These are phyloP conservation scores for Fraxinus americana DNA, from an alignment of 257 asterid species.

Conservation along the genomic window DNA sequence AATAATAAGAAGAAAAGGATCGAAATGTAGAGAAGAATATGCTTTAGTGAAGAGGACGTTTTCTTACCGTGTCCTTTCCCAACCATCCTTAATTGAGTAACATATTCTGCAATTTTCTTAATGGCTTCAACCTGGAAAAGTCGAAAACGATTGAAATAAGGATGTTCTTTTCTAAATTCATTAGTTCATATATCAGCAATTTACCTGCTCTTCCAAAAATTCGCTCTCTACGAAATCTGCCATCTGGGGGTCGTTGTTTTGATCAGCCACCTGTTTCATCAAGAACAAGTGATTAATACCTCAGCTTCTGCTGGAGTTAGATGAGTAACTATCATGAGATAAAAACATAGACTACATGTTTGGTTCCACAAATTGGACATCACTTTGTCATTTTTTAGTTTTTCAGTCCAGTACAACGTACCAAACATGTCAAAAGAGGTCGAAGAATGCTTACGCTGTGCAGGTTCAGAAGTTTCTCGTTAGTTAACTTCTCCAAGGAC, in stretches of 20 bases:
- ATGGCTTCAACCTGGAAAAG: slow-evolving; percentile 39
- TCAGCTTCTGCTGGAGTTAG: not conserved
- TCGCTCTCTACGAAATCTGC: slow-evolving; percentile 36
- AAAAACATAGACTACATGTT: too few species aligned
- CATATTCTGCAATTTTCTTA: slow-evolving; percentile 42
- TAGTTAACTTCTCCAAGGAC: slow-evolving; percentile 68
- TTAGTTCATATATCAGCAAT: not conserved
- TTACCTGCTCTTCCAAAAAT: slow-evolving; percentile 38
- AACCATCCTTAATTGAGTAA: slow-evolving; percentile 45
- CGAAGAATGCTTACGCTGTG: slow-evolving; percentile 46
- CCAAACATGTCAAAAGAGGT: slow-evolving; percentile 7
- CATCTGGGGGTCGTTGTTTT: slow-evolving; percentile 35
- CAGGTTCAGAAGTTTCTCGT: slow-evolving; percentile 60
- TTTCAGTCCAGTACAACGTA: not conserved
- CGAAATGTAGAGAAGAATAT: not conserved
- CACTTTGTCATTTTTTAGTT: not conserved
- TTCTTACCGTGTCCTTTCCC: slow-evolving; percentile 44
- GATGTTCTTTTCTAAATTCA: too few species aligned
- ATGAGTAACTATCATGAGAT: not conserved
- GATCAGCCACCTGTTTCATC: slow-evolving; percentile 33
- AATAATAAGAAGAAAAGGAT: not conserved
- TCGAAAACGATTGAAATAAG: not conserved
- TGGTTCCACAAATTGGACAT: not conserved
- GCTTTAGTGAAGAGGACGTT: not conserved
- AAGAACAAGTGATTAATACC: not conserved